A percentile compares a stretch with the other conserved stretches of the same genome.
Evolutionary conservation across 140 eudicot genomes (phyloP).

Genomic region (Erigeron philadelphicus): DNA sequence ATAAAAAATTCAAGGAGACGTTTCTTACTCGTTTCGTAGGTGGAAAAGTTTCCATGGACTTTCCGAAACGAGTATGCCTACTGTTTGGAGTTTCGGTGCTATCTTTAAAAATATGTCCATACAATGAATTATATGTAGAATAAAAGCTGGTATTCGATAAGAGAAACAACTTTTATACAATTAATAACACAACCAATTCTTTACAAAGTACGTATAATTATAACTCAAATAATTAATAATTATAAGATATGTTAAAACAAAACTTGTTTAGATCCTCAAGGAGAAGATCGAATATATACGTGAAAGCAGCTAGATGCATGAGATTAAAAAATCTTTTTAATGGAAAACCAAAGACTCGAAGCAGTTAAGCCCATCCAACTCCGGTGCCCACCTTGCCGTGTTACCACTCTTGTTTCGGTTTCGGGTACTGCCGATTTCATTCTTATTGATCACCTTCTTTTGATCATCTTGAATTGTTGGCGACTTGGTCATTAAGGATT

Average conservation of each 20-base stretch:
- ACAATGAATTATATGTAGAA: too few species aligned
- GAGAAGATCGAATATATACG: not conserved
- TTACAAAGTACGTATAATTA: not conserved
- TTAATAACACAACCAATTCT: not conserved
- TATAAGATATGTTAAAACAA: not conserved
- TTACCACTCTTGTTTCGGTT: conserved; percentile 2
- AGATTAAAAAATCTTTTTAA: not conserved
- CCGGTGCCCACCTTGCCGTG: conserved; percentile 43
- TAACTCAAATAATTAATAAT: not conserved
- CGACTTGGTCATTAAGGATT: conserved; percentile 18
- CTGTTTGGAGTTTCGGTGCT: too few species aligned
- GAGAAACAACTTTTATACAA: too few species aligned
- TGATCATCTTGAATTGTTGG: conserved; percentile 17
- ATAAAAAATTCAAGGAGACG: too few species aligned
- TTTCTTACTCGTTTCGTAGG: too few species aligned
- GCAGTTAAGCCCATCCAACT: conserved; percentile 50
- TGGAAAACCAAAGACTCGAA: conserved; percentile 42
- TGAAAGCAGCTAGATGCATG: too few species aligned
- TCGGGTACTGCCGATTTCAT: not conserved
- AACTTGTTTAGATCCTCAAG: conserved; percentile 19
- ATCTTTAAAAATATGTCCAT: too few species aligned
- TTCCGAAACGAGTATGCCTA: too few species aligned
- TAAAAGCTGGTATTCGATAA: too few species aligned
- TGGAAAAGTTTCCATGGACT: too few species aligned
- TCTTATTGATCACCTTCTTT: conserved; percentile 12